These are phyloP conservation scores for Nakaseomyces kungkrabaensis DNA, from an alignment of 1,139 yeast species.

Conservation along the genomic window DNA sequence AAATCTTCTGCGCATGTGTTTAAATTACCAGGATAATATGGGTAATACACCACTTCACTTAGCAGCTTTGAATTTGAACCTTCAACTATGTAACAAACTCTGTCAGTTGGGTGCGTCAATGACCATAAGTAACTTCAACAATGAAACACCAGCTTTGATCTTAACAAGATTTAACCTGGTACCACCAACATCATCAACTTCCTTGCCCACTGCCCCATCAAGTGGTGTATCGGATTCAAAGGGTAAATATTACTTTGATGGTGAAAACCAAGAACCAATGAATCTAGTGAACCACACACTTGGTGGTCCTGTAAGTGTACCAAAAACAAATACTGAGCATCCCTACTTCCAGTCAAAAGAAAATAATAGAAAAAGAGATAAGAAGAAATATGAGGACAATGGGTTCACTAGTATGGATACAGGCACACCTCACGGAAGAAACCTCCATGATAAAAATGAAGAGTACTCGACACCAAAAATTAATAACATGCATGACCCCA, in stretches of 20 bases:
- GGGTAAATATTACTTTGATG: background rate
- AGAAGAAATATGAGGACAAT: background rate
- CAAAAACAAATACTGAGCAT: background rate
- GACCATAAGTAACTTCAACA: constrained; percentile 21
- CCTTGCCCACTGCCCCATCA: background rate
- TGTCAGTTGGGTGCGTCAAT: constrained; percentile 26
- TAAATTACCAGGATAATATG: constrained; percentile 58
- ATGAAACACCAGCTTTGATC: constrained; percentile 26
- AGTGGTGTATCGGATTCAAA: background rate
- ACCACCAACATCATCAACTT: background rate
- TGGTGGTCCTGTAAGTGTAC: background rate
- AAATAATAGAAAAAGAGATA: background rate
- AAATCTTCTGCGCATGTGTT: constrained; percentile 47
- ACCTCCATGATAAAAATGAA: background rate
- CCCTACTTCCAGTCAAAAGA: background rate
- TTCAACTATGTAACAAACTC: constrained; percentile 25
- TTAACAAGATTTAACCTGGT: constrained; percentile 29
- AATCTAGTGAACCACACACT: background rate
- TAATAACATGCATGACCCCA: background rate
- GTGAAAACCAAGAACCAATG: background rate
- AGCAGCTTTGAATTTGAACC: constrained; percentile 34
- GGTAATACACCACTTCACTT: constrained; percentile 65
- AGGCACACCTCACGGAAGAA: background rate
- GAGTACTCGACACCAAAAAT: constrained; percentile 1
- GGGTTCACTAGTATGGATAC: background rate